Evolutionary conservation across 371 early-diverging fungal genomes (phyloP).

Genomic region (Smittium mucronatum): DNA sequence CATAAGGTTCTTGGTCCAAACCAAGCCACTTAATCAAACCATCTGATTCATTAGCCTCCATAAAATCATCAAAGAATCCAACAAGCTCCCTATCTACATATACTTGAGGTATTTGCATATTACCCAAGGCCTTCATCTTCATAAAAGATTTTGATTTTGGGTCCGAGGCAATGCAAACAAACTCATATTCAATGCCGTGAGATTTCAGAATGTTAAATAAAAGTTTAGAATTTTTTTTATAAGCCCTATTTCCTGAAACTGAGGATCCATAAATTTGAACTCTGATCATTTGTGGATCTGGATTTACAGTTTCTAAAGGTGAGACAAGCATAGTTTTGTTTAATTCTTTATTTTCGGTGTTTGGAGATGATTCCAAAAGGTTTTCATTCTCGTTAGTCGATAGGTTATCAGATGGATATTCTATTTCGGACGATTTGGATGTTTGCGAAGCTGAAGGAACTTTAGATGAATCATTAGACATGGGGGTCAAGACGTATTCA

Average conservation of each 20-base stretch:
- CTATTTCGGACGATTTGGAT: too few species aligned
- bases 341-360: neutral
- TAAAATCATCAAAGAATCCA: slow-evolving; percentile 40
- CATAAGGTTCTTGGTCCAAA: slow-evolving; percentile 32
- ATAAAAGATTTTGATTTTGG: slow-evolving; percentile 47
- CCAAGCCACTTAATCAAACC: slow-evolving; percentile 34
- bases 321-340: too few species aligned
- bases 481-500: too few species aligned
- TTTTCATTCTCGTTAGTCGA: too few species aligned
- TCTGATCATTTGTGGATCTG: too few species aligned
- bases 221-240: slow-evolving; percentile 28
- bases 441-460: too few species aligned
- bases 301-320: too few species aligned
- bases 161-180: slow-evolving; percentile 48
- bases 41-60: slow-evolving; percentile 29
- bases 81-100: slow-evolving; percentile 53
- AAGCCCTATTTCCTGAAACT: slow-evolving; percentile 33
- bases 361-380: neutral
- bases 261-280: slow-evolving; percentile 36
- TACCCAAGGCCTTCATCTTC: slow-evolving; percentile 40
- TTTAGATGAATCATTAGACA: too few species aligned
- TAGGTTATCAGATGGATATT: too few species aligned
- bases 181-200: slow-evolving; percentile 37
- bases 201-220: slow-evolving; percentile 28
- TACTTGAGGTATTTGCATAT: slow-evolving; percentile 49